Percentiles rank a stretch among this genome's conserved stretches.
Conservation (phyloP, 306 rosid genomes). For the Fragaria iinumae region DNA sequence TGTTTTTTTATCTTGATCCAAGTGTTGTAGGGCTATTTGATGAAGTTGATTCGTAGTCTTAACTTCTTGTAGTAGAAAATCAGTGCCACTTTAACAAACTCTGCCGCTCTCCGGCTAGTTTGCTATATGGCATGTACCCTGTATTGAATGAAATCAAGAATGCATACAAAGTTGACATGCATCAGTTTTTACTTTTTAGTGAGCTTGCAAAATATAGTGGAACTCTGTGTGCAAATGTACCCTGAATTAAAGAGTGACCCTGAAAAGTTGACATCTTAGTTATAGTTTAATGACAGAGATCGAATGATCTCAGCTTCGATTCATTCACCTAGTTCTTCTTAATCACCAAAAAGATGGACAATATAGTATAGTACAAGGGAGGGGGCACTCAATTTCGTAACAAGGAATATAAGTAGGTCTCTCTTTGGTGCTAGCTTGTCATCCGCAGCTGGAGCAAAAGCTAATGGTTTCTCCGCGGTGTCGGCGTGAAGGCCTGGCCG, state of each 20-base stretch:
- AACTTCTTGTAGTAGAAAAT: not conserved
- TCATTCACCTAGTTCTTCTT: not conserved
- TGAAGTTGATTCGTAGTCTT: not conserved
- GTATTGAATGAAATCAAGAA: too few species aligned
- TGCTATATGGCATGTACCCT: not conserved
- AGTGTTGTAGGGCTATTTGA: too few species aligned
- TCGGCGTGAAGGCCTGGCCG: too few species aligned
- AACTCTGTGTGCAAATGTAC: not conserved
- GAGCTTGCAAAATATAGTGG: not conserved
- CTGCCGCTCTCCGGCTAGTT: not conserved
- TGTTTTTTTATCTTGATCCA: too few species aligned
- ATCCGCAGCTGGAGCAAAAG: too few species aligned
- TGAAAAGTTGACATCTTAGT: not conserved
- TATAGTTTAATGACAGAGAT: not conserved
- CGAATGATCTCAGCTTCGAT: not conserved
- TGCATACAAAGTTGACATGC: too few species aligned
- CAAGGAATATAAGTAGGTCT: too few species aligned
- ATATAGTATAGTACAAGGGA: not conserved
- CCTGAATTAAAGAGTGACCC: not conserved
- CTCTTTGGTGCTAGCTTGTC: too few species aligned
- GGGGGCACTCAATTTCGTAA: not conserved
- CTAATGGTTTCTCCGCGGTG: too few species aligned
- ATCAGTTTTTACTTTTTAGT: not conserved
- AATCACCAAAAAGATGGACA: not conserved
- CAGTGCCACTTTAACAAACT: not conserved